Conservation (phyloP, 2,329 filamentous ascomycete species). For the Trichoderma atrobrunneum region DNA sequence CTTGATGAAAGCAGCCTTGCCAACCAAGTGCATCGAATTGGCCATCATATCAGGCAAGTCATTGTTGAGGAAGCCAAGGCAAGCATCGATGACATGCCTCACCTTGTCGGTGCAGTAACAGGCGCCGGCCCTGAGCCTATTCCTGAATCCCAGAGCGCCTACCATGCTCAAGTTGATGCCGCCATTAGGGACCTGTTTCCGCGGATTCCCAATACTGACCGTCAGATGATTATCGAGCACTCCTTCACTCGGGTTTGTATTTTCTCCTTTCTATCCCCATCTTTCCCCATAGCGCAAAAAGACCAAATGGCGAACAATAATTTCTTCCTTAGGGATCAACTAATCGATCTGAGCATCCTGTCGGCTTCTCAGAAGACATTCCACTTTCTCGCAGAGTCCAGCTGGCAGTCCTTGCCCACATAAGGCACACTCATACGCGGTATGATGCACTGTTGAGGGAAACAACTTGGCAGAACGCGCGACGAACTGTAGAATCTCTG, state of each 20-base stretch:
- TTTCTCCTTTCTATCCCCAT: neutral
- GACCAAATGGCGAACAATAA: conserved; percentile 21
- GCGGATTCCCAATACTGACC: conserved; percentile 62
- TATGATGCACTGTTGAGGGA: conserved; percentile 61
- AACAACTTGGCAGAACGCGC: conserved; percentile 56
- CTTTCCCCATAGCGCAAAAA: neutral
- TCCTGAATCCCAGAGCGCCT: conserved; percentile 56
- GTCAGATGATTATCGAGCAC: conserved; percentile 59
- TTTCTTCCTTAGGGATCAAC: conserved; percentile 42
- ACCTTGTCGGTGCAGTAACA: conserved; percentile 21
- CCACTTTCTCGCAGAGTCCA: conserved; percentile 61
- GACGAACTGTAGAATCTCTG: conserved; percentile 58
- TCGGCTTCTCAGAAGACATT: conserved; percentile 56
- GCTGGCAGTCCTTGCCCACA: conserved; percentile 63
- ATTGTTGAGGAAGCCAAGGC: conserved; percentile 57
- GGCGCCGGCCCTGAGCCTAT: conserved; percentile 54
- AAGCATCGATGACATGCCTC: conserved; percentile 28
- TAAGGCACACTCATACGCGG: conserved; percentile 63
- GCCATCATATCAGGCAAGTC: conserved; percentile 57
- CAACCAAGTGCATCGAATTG: conserved; percentile 56
- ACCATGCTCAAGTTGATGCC: conserved; percentile 60
- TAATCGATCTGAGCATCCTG: conserved; percentile 53
- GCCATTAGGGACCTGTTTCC: conserved; percentile 63
- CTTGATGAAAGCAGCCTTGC: conserved; percentile 40
- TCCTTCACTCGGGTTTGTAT: conserved; percentile 59